A percentile compares a stretch with the other conserved stretches of the same genome.
Conservation (phyloP, 2,329 filamentous ascomycete genomes). For the Epichloe sp. region DNA sequence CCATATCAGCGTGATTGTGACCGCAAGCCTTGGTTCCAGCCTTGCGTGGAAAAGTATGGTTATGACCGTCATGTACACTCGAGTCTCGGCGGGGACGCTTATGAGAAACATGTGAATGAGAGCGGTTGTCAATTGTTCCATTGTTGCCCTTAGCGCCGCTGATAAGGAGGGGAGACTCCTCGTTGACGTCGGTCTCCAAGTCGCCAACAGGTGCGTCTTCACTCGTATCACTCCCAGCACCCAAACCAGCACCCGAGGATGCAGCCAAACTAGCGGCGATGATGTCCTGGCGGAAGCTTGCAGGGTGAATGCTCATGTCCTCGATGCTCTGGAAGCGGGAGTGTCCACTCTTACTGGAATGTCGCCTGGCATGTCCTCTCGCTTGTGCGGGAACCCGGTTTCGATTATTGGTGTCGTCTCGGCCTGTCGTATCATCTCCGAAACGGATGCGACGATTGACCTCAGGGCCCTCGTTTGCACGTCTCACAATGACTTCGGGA, state of each 20-base stretch:
- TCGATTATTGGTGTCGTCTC: constrained; percentile 16
- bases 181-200: constrained; percentile 26
- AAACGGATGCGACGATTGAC: constrained; percentile 28
- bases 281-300: constrained; percentile 83
- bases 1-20: constrained; percentile 78
- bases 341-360: constrained; percentile 36
- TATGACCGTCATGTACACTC: constrained; percentile 56
- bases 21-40: constrained; percentile 47
- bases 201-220: constrained; percentile 33
- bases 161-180: constrained; percentile 33
- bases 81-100: constrained; percentile 31
- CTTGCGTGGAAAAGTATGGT: constrained; percentile 65
- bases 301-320: constrained; percentile 75
- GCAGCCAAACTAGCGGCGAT: constrained; percentile 61
- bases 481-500: constrained; percentile 46
- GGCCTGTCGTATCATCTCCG: constrained; percentile 15
- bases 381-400: constrained; percentile 20
- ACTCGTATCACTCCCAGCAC: constrained; percentile 40
- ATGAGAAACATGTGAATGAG: constrained; percentile 10
- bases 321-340: constrained; percentile 51
- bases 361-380: constrained; percentile 30
- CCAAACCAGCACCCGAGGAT: constrained; percentile 34
- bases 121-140: constrained; percentile 15
- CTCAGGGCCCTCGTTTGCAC: constrained; percentile 25
- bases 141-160: constrained; percentile 15